Base-by-base conservation (phyloP, 2,329 filamentous ascomycete genomes). In the Moelleriella libera region DNA sequence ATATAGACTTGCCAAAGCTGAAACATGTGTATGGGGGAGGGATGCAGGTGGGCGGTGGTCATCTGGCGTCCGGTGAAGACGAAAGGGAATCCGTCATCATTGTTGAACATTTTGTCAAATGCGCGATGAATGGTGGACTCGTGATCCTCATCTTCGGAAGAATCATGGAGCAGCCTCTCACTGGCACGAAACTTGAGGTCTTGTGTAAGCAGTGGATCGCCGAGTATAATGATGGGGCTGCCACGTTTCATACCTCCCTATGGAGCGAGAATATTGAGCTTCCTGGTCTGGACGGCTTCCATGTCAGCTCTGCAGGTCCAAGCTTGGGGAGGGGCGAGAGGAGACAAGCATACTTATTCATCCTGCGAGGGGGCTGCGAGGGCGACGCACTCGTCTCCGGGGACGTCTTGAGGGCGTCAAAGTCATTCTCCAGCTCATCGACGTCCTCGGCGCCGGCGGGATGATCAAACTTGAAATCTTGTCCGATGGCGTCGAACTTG, bases 1-100 rank as follows among this genome's bases (percentile, higher is more conserved):
- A 85, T 70, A 57, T 83, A 86, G 12, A 77, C 70, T 60, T 85
- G 80, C 82, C 82, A 86, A 14, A 82, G 66, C 53, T 77, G 72
- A 50, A 82, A 74, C 47, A 80, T 79, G 49, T 80, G 75, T 21
- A 80, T 72, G 29, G 73, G 65, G 2, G 71, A 59, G 8, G 78
- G 78, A 51, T 79, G 76, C 12, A 67, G 60, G 45, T 66, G 63
- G 4, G 70, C 69, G 45, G 77, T 63, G 44, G 64, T 65, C 14
- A 63, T 57, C 12, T 59, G 58, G 8, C 64, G 58, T 30, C 68
- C 70, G 30, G 74, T 72, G 12, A 78, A 64, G 31, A 75, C 63
- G 54, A 80, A 78, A 2, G 76, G 75, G 49, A 80, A 80, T 45
- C 73, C 73, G 54, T 76, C 74, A 41, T 69, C 66, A 51, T 72